Conservation (phyloP, 176 grass and related monocot genomes). For the Phoenix roebelenii region DNA sequence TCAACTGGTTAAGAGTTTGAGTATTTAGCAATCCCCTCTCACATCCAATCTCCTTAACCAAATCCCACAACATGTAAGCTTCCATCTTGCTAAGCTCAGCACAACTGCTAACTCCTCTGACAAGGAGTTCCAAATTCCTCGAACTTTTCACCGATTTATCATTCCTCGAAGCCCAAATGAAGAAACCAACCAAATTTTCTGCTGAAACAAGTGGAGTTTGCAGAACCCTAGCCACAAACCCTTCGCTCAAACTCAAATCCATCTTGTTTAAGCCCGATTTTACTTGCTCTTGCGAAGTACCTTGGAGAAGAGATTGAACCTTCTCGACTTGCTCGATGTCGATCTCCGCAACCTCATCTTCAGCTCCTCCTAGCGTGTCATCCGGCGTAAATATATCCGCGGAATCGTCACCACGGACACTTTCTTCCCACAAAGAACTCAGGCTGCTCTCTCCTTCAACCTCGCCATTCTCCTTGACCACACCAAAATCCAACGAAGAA, state of each 20-base stretch:
- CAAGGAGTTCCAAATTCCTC: constrained; percentile 44
- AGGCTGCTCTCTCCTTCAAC: constrained; percentile 7
- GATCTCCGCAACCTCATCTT: constrained; percentile 19
- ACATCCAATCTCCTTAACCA: constrained; percentile 62
- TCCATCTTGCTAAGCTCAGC: constrained; percentile 43
- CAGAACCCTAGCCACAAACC: constrained; percentile 51
- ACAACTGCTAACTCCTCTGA: constrained; percentile 31
- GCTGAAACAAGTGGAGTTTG: constrained; percentile 32
- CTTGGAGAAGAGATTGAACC: constrained; percentile 24
- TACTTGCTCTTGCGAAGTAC: constrained; percentile 26
- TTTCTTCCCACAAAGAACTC: constrained; percentile 22
- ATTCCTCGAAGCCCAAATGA: constrained; percentile 38
- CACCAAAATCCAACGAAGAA: not conserved
- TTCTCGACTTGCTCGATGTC: constrained; percentile 40
- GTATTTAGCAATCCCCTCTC: constrained; percentile 42
- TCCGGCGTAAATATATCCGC: not conserved
- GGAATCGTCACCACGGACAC: no score
- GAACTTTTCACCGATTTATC: constrained; percentile 37
- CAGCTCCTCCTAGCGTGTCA: constrained; percentile 3
- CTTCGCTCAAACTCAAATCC: constrained; percentile 52
- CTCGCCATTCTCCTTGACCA: not conserved
- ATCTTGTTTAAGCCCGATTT: constrained; percentile 46
- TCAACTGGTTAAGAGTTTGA: constrained; percentile 46
- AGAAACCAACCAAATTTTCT: constrained; percentile 52
- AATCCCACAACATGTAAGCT: constrained; percentile 77